Conservation (phyloP, 768 basidiomycete genomes). For the Auriscalpium microsporum region DNA sequence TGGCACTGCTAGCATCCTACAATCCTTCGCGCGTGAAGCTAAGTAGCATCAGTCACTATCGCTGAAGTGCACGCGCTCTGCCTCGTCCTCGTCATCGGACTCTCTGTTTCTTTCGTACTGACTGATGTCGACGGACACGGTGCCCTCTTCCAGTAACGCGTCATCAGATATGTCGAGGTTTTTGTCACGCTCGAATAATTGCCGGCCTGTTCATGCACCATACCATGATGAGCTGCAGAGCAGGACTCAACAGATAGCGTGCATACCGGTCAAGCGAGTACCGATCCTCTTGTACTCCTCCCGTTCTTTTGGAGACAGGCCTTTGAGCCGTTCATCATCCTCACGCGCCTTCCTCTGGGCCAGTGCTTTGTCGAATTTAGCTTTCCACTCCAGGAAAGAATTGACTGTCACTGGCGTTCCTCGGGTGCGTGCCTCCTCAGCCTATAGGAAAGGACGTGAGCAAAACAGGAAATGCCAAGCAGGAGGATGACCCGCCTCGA, state of each 20-base stretch:
- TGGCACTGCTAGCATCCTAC: too few relatives aligned
- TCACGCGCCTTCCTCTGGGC: slow-evolving; percentile 49
- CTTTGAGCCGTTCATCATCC: slow-evolving; percentile 72
- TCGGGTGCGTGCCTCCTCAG: slow-evolving; percentile 76
- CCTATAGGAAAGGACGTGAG: slow-evolving; percentile 36
- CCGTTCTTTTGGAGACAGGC: slow-evolving; percentile 66
- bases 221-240: neutral
- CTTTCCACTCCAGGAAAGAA: slow-evolving; percentile 77
- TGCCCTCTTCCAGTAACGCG: slow-evolving; percentile 73
- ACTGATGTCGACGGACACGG: slow-evolving; percentile 79
- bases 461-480: neutral
- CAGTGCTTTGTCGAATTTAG: slow-evolving; percentile 65
- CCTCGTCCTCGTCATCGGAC: slow-evolving; percentile 58
- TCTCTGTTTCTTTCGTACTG: slow-evolving; percentile 68
- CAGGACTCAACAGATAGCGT: neutral
- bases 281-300: slow-evolving; percentile 70
- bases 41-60: slow-evolving; percentile 61
- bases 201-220: slow-evolving; percentile 51
- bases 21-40: too few relatives aligned
- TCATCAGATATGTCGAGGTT: slow-evolving; percentile 70
- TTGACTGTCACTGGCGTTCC: slow-evolving; percentile 88
- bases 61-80: slow-evolving; percentile 63
- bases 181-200: slow-evolving; percentile 81
- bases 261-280: slow-evolving; percentile 61
- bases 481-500: slow-evolving; percentile 50